Base-by-base conservation (phyloP, 2,329 filamentous ascomycete species). In the Penicillium sp. region DNA sequence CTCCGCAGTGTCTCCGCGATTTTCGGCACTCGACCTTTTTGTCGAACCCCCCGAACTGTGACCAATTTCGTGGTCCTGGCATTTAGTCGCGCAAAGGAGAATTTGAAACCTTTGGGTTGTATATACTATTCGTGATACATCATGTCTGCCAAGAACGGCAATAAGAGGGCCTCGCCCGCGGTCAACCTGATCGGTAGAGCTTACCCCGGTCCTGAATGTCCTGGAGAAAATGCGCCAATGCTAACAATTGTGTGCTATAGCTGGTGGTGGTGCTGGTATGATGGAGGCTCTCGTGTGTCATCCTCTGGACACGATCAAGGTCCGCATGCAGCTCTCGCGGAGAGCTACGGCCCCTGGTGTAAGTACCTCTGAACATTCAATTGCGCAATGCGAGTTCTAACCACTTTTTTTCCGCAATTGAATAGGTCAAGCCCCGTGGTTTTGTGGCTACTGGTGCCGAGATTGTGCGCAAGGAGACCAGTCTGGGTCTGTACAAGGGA, bases 271-370 rank as follows among this genome's bases (percentile, higher is more conserved):
- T 80, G 95, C 95, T 71, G 95, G 95, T 75, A 97, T 98, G 94
- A 98, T 98, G 93, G 95, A 99, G 82, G 95, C 95, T 53, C 88
- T 99, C 65, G 93, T 84, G 58, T 99, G 95, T 80, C 95, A 99
- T 84, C 95, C 95, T 65, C 86, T 98, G 91, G 92, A 97, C 80
- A 97, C 93, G 63, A 96, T 98, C 84, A 97, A 99, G 86, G 95
- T 99, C 65, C 93, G 95, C 71, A 99, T 99, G 96, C 95, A 99
- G 82, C 89, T 99, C 63, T 98, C 95, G 59, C 87, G 90, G 69
- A 88, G 95, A 77, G 92, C 91, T 54, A 87, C 91, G 69, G 86
- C 88, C 63, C 93, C 93, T 60, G 95, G 95, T 64, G 88, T 90
- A 77, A 69, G 85, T 82, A 37, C 13, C 35, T 37, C 35, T 9